Evolutionary conservation across 208 protist species (phyloP), one percentile per base, ranked within the genome.

Genomic region (Leishmania martiniquensis): DNA sequence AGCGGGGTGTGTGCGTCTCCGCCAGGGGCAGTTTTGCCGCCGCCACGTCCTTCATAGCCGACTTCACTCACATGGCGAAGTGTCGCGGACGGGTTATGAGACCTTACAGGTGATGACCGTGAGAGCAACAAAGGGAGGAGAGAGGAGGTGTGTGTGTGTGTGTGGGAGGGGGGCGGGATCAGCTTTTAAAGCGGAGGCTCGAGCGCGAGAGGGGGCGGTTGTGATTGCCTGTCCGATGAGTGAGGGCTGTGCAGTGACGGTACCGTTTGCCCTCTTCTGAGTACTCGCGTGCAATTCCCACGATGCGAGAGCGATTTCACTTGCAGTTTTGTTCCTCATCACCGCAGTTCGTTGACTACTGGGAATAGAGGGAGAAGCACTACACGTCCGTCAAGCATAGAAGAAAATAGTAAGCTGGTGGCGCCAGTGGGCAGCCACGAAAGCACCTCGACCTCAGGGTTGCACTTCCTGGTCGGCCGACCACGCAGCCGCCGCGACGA

Each of bases 1-100:
- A 91, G 88, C 9, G 89, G 70, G n/a, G 88, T 79, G 85, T 91
- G 88, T n/a, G n/a, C 47, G 88, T 91, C 77, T 88, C 54, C 42
- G 55, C 72, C 20, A 83, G 88, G 63, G 89, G 87, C 32, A 92
- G 76, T 55, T 83, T 57, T 47, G 80, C 88, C 45, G 59, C 80
- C 51, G 86, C 85, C 13, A 92, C 85, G 55, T 72, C 88, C 25
- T 72, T 44, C 83, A 92, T 88, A 0, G 85, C 88, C 17, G 72
- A 3, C 34, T 85, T 72, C 20, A 88, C 78, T 79, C 88, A 88
- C 85, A 89, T 92, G 57, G 52, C 22, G 52, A 1, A 0, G 15
- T 57, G 15, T 57, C 22, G 52, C 22, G 3, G 52, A 57, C 52
- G 52, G 1, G 52, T 15, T 10, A 10, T 6, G 52, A 29, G 52